These are phyloP conservation scores for Colletotrichum sp. DNA, from an alignment of 2,329 filamentous ascomycete genomes.

Conservation along the genomic window DNA sequence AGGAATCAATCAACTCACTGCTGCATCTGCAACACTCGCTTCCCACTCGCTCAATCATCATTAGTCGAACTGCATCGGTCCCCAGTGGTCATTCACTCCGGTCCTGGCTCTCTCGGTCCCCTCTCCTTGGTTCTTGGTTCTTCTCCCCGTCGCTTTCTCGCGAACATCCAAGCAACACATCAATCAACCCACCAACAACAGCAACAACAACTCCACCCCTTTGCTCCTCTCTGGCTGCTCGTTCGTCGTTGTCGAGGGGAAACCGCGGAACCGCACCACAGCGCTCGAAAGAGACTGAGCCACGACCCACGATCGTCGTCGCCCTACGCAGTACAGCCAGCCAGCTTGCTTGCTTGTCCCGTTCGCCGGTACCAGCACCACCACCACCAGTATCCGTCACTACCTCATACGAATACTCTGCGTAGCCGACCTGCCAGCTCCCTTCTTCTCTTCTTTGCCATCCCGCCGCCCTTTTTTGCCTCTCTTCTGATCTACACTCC, in stretches of 20 bases:
- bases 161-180: not conserved
- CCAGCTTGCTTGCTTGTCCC: not conserved
- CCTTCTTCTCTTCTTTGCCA: not conserved
- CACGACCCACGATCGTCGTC: conserved; percentile 11
- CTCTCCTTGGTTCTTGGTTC: not conserved
- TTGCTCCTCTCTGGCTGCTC: not conserved
- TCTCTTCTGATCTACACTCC: not conserved
- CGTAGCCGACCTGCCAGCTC: not conserved
- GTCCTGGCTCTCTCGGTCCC: not conserved
- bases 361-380: not conserved
- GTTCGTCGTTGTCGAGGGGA: conserved; percentile 7
- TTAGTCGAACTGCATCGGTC: not conserved
- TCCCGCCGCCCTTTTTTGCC: not conserved
- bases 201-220: not conserved
- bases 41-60: not conserved
- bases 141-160: not conserved
- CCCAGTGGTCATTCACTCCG: not conserved
- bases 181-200: not conserved
- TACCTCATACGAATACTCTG: not conserved
- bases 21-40: not conserved
- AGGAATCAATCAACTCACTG: not conserved
- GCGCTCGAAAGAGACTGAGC: not conserved
- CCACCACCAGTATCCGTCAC: not conserved
- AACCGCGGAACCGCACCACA: not conserved
- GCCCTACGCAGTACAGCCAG: not conserved